Conservation (phyloP, 129 eudicot species). For the Calendula officinalis region DNA sequence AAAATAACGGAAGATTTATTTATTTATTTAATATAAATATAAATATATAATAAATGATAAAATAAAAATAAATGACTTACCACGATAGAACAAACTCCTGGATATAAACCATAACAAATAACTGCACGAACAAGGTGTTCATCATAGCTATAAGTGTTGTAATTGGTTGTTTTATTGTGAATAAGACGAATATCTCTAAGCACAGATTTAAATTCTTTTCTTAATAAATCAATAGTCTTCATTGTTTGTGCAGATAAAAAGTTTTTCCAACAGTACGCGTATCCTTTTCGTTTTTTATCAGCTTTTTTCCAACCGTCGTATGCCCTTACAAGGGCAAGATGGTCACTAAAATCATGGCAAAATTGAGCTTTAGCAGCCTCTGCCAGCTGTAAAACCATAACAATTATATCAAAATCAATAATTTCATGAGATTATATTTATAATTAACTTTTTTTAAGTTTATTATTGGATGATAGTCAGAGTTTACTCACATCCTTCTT, state of each 20-base stretch:
- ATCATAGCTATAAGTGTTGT: conserved; percentile 64
- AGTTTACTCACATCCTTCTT: conserved; percentile 69
- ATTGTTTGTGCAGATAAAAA: conserved; percentile 77
- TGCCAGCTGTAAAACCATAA: conserved; percentile 54
- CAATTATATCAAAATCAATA: not conserved
- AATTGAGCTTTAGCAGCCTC: conserved; percentile 87
- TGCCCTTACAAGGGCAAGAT: conserved; percentile 83
- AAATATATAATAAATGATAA: not conserved
- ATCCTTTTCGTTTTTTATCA: conserved; percentile 53
- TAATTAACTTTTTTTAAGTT: not conserved
- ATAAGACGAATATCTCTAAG: conserved; percentile 65
- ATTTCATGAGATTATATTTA: not conserved
- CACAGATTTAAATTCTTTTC: conserved; percentile 64
- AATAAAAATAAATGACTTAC: conserved; percentile 36
- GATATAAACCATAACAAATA: conserved; percentile 88
- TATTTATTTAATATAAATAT: not conserved
- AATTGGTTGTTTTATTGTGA: conserved; percentile 48
- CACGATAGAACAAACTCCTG: conserved; percentile 83
- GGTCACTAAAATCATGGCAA: conserved; percentile 75
- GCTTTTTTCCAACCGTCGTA: conserved; percentile 80
- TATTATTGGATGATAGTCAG: not conserved
- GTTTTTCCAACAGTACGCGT: conserved; percentile 85
- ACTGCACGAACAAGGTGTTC: conserved; percentile 68
- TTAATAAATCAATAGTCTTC: conserved; percentile 83
- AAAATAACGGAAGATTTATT: conserved; percentile 7